These are phyloP conservation scores for Berkeleyomyces basicola DNA, from an alignment of 2,329 filamentous ascomycete species.

Conservation along the genomic window DNA sequence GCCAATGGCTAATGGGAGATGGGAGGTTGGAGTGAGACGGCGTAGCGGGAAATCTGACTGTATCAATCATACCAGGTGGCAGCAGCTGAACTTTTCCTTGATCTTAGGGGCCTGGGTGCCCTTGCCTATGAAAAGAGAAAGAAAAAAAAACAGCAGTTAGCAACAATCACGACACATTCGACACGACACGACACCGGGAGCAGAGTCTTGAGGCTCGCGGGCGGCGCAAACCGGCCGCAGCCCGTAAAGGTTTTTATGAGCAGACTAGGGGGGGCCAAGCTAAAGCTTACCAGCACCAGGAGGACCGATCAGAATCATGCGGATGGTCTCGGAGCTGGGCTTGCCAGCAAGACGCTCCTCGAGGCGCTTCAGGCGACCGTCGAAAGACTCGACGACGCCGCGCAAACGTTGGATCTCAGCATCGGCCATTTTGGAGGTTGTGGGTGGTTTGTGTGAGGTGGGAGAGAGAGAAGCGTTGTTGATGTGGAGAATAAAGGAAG, in stretches of 20 bases:
- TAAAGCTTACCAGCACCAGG: slow-evolving; percentile 72
- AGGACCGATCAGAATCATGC: slow-evolving; percentile 96
- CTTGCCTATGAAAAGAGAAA: slow-evolving; percentile 50
- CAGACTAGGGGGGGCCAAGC: background rate
- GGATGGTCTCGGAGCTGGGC: slow-evolving; percentile 48
- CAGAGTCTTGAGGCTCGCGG: background rate
- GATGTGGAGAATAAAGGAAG: background rate
- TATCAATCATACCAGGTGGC: slow-evolving; percentile 64
- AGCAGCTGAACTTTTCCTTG: slow-evolving; percentile 95
- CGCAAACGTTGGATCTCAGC: slow-evolving; percentile 76
- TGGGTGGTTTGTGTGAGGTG: slow-evolving; percentile 14
- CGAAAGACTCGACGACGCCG: slow-evolving; percentile 66
- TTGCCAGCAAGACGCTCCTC: slow-evolving; percentile 53
- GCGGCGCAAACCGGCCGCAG: background rate
- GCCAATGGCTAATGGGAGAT: background rate
- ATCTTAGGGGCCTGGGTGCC: slow-evolving; percentile 96
- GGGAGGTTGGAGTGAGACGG: background rate
- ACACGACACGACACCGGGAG: background rate
- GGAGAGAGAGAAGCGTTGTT: slow-evolving; percentile 8
- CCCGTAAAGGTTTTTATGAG: background rate
- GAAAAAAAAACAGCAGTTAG: slow-evolving; percentile 1
- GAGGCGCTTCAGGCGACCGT: slow-evolving; percentile 70
- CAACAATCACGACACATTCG: background rate
- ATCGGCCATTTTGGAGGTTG: slow-evolving; percentile 56
- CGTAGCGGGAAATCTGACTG: background rate